A percentile compares a stretch with the other conserved stretches of the same genome.
These are phyloP conservation scores for Triglochin maritima DNA, from an alignment of 106 monocot species.

Conservation along the genomic window DNA sequence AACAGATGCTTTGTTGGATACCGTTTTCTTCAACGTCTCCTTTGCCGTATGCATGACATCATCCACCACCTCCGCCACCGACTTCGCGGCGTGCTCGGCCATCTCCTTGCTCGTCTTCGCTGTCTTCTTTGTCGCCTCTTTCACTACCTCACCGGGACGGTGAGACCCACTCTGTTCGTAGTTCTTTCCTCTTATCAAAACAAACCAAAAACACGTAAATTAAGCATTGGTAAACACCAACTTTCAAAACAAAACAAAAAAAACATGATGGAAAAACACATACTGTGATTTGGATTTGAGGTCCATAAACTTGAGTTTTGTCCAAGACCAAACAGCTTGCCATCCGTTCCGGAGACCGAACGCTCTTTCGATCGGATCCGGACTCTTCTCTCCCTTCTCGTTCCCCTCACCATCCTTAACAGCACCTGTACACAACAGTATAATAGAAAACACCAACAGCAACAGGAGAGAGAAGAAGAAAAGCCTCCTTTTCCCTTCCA, in stretches of 20 bases:
- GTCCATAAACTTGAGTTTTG: not conserved
- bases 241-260: not conserved
- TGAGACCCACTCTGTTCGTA: not conserved
- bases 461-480: not conserved
- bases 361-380: slow-evolving; percentile 5
- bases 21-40: slow-evolving; percentile 31
- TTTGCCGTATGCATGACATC: slow-evolving; percentile 28
- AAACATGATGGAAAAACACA: not conserved
- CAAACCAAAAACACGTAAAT: not conserved
- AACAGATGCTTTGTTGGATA: not conserved
- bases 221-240: not conserved
- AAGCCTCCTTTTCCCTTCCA: not conserved
- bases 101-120: slow-evolving; percentile 35
- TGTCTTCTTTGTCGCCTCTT: slow-evolving; percentile 38
- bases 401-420: not conserved
- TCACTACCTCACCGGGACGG: slow-evolving; percentile 19
- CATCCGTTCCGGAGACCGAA: not conserved
- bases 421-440: too few species aligned
- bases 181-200: not conserved
- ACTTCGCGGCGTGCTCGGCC: slow-evolving; percentile 29
- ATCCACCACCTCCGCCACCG: slow-evolving; percentile 24
- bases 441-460: not conserved
- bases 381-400: not conserved
- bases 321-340: slow-evolving; percentile 1
- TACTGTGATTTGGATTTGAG: not conserved